Base-by-base conservation (phyloP, 2,329 filamentous ascomycete species). In the Meredithiella fracta region DNA sequence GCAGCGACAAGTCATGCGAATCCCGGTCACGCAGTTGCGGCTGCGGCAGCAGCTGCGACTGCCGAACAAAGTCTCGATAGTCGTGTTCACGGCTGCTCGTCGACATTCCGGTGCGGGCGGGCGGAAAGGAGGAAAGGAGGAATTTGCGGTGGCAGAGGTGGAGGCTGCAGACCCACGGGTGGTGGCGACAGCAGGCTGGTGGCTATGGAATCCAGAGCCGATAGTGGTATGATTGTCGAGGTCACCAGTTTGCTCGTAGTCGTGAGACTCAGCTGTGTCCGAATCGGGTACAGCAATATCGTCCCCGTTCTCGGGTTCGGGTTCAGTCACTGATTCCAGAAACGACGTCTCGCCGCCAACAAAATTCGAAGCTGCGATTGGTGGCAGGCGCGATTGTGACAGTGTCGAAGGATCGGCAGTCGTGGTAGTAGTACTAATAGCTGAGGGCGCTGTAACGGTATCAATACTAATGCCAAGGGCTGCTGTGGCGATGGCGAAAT, bases 1-100 rank as follows among this genome's bases (percentile, higher is more conserved):
- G 83, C 63, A 94, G 75, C 58, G 86, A 90, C 60, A 96, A 76
- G 67, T 95, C 90, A 73, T 96, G 90, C 51, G 85, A 88, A 69
- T 90, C 82, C 61, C 76, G 72, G 55, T 67, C 53, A 53, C 40
- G 50, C 57, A 51, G 53, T 31, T 52, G 50, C 34, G 22, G 50
- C 50, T 52, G 50, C 34, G 22, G 50, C 31, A 17, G 50, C 50
- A 22, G 50, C 50, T 29, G 23, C 25, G 49, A 31, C 44, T 54
- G 56, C 31, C 56, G 56, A 54, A 51, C 26, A 58, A 50, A 54
- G 56, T 58, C 56, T 38, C 51, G 56, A 56, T 58, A 58, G 50
- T 58, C 59, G 60, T 61, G 67, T 44, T 65, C 62, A 22, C 62
- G 63, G 54, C 64, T 64, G 61, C 65, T 67, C 47, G 60, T 60